Base-by-base conservation (phyloP, 495 filamentous ascomycete species). In the Aspergillus cristatus region DNA sequence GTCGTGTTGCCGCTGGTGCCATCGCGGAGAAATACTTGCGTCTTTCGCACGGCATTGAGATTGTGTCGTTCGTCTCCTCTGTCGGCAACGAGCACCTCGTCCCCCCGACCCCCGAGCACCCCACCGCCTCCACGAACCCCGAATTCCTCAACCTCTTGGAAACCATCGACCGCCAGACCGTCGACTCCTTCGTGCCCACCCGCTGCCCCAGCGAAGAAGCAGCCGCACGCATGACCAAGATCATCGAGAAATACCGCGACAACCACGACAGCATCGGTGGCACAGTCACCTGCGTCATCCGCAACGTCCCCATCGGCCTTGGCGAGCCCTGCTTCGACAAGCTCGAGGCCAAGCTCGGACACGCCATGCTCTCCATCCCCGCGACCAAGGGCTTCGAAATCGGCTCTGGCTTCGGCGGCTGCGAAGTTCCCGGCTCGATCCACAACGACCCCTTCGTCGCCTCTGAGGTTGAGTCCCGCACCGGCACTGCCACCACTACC, bases 361-460 rank as follows among this genome's bases (percentile, higher is more conserved):
- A 97, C 50, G 91, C 87, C 18, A 97, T 98, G 91, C 79, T 98
- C 46, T 87, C 81, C 58, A 93, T 98, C 56, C 93, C 91, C 8
- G 91, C 91, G 5, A 94, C 90, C 15, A 98, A 98, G 62, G 89
- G 84, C 36, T 97, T 98, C 62, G 90, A 97, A 52, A 81, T 98
- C 50, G 91, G 93, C 35, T 94, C 86, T 36, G 91, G 91, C 14
- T 96, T 97, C 59, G 80, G 76, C 30, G 89, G 89, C 37, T 87
- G 81, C 51, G 80, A 88, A 52, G 65, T 97, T 6, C 85, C 88
- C 1, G 91, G 91, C 12, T 94, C 87, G 3, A 74, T 76, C 24
- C 90, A 97, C 72, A 98, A 98, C 61, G 91, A 97, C 57, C 71
- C 86, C 40, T 98, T 97, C 58, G 67, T 91, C 34, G 69, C 71